phyloP scores from a whole-genome alignment of 306 rosid genomes.

The Spatholobus suberectus region DNA sequence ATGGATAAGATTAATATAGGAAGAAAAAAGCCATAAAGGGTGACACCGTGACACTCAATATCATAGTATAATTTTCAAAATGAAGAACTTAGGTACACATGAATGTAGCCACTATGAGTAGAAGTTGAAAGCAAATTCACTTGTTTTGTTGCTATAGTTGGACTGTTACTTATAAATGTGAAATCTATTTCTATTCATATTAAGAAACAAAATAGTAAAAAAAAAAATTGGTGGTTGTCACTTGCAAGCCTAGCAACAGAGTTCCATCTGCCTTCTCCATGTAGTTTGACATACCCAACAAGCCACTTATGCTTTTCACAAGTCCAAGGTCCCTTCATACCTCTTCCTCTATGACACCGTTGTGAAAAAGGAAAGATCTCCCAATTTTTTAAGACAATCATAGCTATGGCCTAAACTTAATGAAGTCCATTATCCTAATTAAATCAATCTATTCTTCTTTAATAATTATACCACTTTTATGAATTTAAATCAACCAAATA shows the following conservation, averaged over 20 bases:
- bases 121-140: not conserved
- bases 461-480: too few species aligned
- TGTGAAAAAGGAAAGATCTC: too few species aligned
- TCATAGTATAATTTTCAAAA: not conserved
- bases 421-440: too few species aligned
- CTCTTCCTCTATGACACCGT: slow-evolving; percentile 63
- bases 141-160: not conserved
- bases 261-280: slow-evolving; percentile 94
- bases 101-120: not conserved
- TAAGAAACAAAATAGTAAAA: not conserved
- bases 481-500: too few species aligned
- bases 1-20: too few species aligned
- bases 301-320: slow-evolving; percentile 80
- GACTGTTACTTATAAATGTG: not conserved
- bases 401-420: too few species aligned
- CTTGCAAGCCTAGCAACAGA: slow-evolving; percentile 86
- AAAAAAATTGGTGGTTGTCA: slow-evolving; percentile 19
- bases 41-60: not conserved
- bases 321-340: slow-evolving; percentile 94
- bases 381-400: too few species aligned
- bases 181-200: not conserved
- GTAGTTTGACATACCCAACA: slow-evolving; percentile 71
- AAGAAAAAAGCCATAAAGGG: not conserved
- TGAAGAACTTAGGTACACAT: not conserved
- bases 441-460: too few species aligned